A percentile compares a stretch with the other conserved stretches of the same genome.
Evolutionary conservation across 345 rosid species (phyloP).

Genomic region (Eucalyptus marginata): DNA sequence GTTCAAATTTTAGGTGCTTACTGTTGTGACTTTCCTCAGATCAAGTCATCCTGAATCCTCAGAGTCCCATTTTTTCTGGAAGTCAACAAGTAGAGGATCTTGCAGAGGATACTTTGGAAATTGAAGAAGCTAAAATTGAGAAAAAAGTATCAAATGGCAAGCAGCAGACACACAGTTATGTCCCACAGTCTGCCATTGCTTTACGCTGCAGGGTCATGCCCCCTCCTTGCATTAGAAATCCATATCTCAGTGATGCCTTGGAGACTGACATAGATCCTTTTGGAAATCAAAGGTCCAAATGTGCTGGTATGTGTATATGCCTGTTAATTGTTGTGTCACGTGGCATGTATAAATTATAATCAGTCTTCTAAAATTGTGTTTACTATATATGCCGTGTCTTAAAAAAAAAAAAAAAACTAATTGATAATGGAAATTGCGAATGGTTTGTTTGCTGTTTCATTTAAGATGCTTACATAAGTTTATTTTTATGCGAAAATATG

Average conservation of each 20-base stretch:
- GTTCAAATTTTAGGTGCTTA: background rate
- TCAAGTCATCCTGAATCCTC: conserved; percentile 16
- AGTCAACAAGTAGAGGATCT: conserved; percentile 29
- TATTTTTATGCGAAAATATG: background rate
- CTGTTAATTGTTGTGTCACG: background rate
- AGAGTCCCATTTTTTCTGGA: conserved; percentile 31
- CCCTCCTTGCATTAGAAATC: conserved; percentile 91
- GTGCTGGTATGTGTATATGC: conserved; percentile 41
- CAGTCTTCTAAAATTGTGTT: background rate
- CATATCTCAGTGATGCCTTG: conserved; percentile 49
- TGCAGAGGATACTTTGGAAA: conserved; percentile 22
- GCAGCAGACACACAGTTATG: conserved; percentile 41
- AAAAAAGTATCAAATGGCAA: conserved; percentile 7
- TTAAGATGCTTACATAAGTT: background rate
- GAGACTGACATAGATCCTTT: conserved; percentile 54
- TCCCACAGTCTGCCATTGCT: conserved; percentile 79
- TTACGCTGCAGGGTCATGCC: conserved; percentile 84
- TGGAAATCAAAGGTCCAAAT: conserved; percentile 74
- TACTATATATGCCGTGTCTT: background rate
- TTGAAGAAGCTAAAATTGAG: conserved; percentile 28
- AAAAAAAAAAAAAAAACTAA: background rate
- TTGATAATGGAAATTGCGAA: background rate
- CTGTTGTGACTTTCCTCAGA: conserved; percentile 12
- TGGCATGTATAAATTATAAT: background rate
- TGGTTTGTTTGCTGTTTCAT: background rate